These are phyloP conservation scores for Cutaneotrichosporon mucoides DNA, from an alignment of 1,284 basidiomycete genomes.

Conservation along the genomic window DNA sequence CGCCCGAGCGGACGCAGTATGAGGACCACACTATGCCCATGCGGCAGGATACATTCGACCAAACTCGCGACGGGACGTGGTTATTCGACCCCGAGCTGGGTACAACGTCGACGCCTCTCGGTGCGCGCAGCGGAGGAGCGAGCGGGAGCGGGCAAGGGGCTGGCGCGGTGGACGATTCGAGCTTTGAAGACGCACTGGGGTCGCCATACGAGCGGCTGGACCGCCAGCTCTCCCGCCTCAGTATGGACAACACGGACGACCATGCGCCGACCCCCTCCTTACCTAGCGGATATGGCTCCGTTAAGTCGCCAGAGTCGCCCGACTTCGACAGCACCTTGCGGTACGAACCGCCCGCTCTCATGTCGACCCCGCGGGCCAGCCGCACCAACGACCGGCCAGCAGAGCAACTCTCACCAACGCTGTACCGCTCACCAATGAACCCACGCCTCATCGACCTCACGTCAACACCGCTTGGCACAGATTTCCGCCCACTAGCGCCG, in stretches of 20 bases:
- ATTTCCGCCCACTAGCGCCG: constrained; percentile 27
- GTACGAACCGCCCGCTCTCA: not conserved
- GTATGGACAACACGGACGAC: constrained; percentile 38
- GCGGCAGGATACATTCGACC: constrained; percentile 15
- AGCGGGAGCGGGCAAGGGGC: constrained; percentile 5
- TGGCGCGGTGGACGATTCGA: constrained; percentile 32
- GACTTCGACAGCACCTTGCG: not conserved
- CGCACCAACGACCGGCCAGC: not conserved
- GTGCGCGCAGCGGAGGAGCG: too few species aligned
- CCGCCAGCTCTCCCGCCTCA: constrained; percentile 56
- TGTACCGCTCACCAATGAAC: not conserved
- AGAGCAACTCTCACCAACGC: not conserved
- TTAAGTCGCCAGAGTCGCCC: too few species aligned
- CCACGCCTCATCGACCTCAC: constrained; percentile 55
- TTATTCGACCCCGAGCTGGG: constrained; percentile 34
- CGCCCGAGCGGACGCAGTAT: constrained; percentile 19
- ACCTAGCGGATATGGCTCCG: constrained; percentile 31
- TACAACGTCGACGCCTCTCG: constrained; percentile 36
- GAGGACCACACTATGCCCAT: constrained; percentile 36
- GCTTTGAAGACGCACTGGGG: constrained; percentile 66
- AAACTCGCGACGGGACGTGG: constrained; percentile 12
- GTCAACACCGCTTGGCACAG: constrained; percentile 56
- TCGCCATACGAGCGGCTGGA: constrained; percentile 71
- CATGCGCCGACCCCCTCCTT: constrained; percentile 36
- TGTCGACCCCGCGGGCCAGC: not conserved